A percentile compares a stretch with the other conserved stretches of the same genome.
These are phyloP conservation scores for Populus simonii DNA, from an alignment of 345 rosid species.

Conservation along the genomic window DNA sequence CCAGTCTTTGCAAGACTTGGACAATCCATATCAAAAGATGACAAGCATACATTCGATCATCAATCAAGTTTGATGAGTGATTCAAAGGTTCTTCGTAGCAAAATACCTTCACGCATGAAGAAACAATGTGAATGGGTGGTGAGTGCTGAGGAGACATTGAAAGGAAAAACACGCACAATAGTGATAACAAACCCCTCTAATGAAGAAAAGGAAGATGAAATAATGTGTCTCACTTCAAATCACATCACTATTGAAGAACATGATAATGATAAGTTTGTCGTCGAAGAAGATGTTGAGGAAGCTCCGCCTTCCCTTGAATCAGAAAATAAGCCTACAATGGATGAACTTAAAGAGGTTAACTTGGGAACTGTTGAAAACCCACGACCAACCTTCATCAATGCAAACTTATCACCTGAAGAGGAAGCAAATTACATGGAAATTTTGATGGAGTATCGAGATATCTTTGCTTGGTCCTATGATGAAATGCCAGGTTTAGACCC, in stretches of 20 bases:
- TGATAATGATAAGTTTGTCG: background rate
- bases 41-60: too few relatives aligned
- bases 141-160: background rate
- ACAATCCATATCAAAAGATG: background rate
- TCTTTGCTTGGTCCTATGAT: background rate
- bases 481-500: background rate
- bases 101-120: background rate
- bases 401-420: background rate
- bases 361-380: background rate
- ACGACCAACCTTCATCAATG: background rate
- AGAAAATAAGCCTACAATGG: background rate
- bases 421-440: background rate
- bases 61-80: too few relatives aligned
- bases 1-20: background rate
- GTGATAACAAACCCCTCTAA: background rate
- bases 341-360: slow-evolving; percentile 7
- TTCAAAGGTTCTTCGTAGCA: too few relatives aligned
- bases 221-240: background rate
- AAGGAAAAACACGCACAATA: background rate
- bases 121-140: too few relatives aligned
- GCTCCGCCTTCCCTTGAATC: background rate
- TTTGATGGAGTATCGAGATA: background rate
- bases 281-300: background rate
- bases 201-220: background rate
- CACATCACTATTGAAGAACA: background rate